Conservation (phyloP, 148 eudicot genomes). For the Cornus florida region DNA sequence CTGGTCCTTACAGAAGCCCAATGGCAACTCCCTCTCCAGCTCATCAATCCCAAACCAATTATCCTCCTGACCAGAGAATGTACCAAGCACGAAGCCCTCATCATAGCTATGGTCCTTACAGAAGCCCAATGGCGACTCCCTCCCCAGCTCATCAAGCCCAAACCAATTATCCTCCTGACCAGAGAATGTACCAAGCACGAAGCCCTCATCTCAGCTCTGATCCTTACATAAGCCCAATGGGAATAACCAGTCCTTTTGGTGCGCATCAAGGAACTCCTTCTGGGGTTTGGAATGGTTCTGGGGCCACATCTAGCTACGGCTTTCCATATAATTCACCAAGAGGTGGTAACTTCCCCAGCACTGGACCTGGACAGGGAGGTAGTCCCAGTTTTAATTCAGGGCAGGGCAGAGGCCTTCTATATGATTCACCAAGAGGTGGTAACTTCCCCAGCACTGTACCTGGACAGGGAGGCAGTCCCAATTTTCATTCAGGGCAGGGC, state of each 20-base stretch:
- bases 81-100: slow-evolving; percentile 33
- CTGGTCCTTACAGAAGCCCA: too few species aligned
- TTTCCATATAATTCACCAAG: slow-evolving; percentile 17
- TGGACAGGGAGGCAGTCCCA: slow-evolving; percentile 33
- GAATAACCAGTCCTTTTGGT: slow-evolving; percentile 31
- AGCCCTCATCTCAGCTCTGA: slow-evolving; percentile 25
- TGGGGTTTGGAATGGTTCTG: slow-evolving; percentile 14
- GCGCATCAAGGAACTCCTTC: slow-evolving; percentile 33
- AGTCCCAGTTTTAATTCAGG: slow-evolving; percentile 26
- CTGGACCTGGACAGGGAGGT: slow-evolving; percentile 21
- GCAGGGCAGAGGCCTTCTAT: background rate
- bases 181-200: slow-evolving; percentile 32
- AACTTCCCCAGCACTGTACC: slow-evolving; percentile 18
- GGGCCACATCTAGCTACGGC: slow-evolving; percentile 6
- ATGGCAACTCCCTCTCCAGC: slow-evolving; percentile 22
- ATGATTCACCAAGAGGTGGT: slow-evolving; percentile 19
- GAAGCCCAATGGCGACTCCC: slow-evolving; percentile 36
- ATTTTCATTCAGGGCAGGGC: slow-evolving; percentile 28
- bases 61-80: slow-evolving; percentile 33
- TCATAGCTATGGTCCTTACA: slow-evolving; percentile 14
- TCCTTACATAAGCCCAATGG: slow-evolving; percentile 32
- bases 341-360: slow-evolving; percentile 19
- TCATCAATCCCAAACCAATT: slow-evolving; percentile 29
- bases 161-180: slow-evolving; percentile 31
- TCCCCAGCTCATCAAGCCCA: slow-evolving; percentile 33